Conservation (phyloP, 257 asterid genomes). For the Plectranthus barbatus region DNA sequence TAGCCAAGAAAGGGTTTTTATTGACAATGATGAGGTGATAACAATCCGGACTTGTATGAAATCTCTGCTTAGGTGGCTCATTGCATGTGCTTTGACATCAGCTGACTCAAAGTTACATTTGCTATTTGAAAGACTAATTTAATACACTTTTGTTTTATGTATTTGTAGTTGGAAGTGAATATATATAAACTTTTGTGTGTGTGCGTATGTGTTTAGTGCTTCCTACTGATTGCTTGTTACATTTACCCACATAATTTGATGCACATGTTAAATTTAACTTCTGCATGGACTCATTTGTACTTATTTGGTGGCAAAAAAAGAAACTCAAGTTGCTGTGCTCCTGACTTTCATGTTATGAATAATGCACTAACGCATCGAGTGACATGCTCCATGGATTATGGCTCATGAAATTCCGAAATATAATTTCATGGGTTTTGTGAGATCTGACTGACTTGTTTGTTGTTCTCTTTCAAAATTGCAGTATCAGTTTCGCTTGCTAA, state of each 20-base stretch:
- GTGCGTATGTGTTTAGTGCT: background rate
- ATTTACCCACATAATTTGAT: background rate
- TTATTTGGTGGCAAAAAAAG: background rate
- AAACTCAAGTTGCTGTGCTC: background rate
- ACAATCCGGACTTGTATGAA: too few relatives aligned
- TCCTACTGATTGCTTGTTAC: background rate
- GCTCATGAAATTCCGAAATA: background rate
- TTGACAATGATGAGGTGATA: too few relatives aligned
- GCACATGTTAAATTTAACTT: background rate
- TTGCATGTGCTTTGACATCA: too few relatives aligned
- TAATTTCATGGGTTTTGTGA: background rate
- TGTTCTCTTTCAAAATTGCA: background rate
- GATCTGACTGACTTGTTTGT: slow-evolving; percentile 1
- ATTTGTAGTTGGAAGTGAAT: background rate
- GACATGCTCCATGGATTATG: background rate
- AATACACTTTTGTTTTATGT: background rate
- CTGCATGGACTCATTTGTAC: background rate
- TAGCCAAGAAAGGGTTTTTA: too few relatives aligned
- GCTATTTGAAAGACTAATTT: background rate
- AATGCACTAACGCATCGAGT: background rate
- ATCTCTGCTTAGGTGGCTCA: too few relatives aligned
- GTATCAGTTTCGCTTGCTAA: background rate
- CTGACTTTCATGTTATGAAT: background rate
- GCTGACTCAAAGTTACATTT: background rate
- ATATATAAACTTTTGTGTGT: background rate